These are phyloP conservation scores for Pseudozyma thailandica DNA, from an alignment of 1,284 basidiomycete genomes.

Conservation along the genomic window DNA sequence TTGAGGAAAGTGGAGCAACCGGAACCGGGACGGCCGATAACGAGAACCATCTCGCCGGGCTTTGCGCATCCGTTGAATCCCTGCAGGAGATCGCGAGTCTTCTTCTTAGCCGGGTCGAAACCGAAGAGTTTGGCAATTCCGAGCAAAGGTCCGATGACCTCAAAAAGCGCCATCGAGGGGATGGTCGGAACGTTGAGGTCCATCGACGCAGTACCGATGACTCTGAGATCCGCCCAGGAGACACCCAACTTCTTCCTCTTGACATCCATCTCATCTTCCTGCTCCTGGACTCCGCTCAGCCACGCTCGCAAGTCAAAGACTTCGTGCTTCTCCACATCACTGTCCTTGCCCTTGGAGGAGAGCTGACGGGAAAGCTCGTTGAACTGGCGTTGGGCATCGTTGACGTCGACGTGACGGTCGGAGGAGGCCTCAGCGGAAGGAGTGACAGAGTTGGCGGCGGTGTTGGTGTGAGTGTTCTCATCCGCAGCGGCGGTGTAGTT, in stretches of 20 bases:
- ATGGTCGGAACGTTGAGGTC: conserved; percentile 53
- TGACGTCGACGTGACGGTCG: conserved; percentile 39
- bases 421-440: conserved; percentile 13
- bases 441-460: conserved; percentile 20
- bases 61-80: conserved; percentile 53
- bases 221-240: conserved; percentile 42
- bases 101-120: conserved; percentile 37
- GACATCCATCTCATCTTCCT: conserved; percentile 34
- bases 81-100: conserved; percentile 39
- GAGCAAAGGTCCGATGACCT: conserved; percentile 52
- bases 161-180: conserved; percentile 50
- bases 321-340: conserved; percentile 36
- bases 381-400: conserved; percentile 37
- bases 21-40: conserved; percentile 83
- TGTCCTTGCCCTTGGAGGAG: conserved; percentile 19
- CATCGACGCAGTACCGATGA: conserved; percentile 41
- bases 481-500: conserved; percentile 16
- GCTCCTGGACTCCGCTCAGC: conserved; percentile 33
- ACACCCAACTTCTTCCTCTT: conserved; percentile 55
- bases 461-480: conserved; percentile 14
- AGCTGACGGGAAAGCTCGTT: conserved; percentile 39
- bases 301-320: conserved; percentile 38
- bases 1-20: conserved; percentile 82
- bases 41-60: conserved; percentile 68
- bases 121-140: conserved; percentile 43